Evolutionary conservation across 2,329 filamentous ascomycete species (phyloP).

Genomic region (Rhexocercosporidium sp.): DNA sequence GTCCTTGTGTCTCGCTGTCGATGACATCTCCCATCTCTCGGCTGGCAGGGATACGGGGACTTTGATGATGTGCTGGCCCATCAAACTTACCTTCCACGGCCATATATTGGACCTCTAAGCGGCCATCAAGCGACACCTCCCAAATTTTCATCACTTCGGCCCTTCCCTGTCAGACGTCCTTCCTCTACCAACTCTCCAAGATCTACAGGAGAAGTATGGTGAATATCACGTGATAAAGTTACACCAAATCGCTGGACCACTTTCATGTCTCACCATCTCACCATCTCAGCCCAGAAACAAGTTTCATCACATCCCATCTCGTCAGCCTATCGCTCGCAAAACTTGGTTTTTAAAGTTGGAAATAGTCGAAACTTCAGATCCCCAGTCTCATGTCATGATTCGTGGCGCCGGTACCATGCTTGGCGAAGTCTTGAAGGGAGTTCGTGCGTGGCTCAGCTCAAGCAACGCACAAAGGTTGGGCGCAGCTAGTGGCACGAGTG

Average conservation of each 20-base stretch:
- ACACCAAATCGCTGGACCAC: not conserved
- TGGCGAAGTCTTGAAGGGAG: not conserved
- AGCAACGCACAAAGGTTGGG: not conserved
- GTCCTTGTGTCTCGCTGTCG: not conserved
- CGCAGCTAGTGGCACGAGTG: slow-evolving; percentile 12
- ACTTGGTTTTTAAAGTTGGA: not conserved
- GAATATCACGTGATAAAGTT: not conserved
- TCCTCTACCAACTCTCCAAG: too few relatives aligned
- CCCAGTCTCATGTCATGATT: slow-evolving; percentile 7
- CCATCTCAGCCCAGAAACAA: not conserved
- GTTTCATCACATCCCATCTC: slow-evolving; percentile 6
- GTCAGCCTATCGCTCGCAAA: not conserved
- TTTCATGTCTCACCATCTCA: not conserved
- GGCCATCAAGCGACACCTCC: not conserved
- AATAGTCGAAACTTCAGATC: slow-evolving; percentile 5
- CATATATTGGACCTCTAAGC: not conserved
- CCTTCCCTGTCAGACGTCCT: not conserved
- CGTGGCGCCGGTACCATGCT: slow-evolving; percentile 2
- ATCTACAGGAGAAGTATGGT: too few relatives aligned
- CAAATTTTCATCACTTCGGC: not conserved
- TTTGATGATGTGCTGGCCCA: not conserved
- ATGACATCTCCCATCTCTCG: not conserved
- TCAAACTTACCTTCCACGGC: not conserved
- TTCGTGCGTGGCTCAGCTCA: slow-evolving; percentile 2
- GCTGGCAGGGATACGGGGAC: not conserved